These are phyloP conservation scores for Neopestalotiopsis sp. DNA, from an alignment of 2,329 filamentous ascomycete species.

Conservation along the genomic window DNA sequence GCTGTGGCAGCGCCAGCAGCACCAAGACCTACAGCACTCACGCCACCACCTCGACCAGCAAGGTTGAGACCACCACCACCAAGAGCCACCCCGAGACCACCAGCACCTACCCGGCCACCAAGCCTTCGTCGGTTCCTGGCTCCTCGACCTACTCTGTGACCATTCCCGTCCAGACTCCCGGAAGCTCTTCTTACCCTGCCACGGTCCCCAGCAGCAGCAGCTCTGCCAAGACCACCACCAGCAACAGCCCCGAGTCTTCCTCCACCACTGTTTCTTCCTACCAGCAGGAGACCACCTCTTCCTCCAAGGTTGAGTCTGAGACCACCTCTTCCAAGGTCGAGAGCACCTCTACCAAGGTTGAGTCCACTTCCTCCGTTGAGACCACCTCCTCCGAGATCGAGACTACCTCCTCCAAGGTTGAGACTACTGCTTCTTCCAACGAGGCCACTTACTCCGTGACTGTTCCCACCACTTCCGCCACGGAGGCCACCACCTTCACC, in stretches of 20 bases:
- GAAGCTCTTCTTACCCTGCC: constrained; percentile 16
- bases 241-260: constrained; percentile 21
- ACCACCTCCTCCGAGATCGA: constrained; percentile 29
- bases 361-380: constrained; percentile 15
- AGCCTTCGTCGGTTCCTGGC: constrained; percentile 20
- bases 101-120: constrained; percentile 17
- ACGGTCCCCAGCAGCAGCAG: background rate
- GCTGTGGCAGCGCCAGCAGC: constrained; percentile 60
- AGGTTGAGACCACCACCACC: constrained; percentile 28
- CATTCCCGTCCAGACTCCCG: constrained; percentile 22
- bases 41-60: constrained; percentile 23
- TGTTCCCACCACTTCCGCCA: constrained; percentile 22
- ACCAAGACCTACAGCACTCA: constrained; percentile 30
- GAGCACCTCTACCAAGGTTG: constrained; percentile 16
- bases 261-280: constrained; percentile 24
- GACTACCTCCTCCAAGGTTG: constrained; percentile 4
- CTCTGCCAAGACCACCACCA: constrained; percentile 21
- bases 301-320: constrained; percentile 26
- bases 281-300: constrained; percentile 16
- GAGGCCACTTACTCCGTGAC: constrained; percentile 16
- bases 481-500: constrained; percentile 20
- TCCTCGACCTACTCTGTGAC: constrained; percentile 22
- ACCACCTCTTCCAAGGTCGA: constrained; percentile 26
- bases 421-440: constrained; percentile 29
- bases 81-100: constrained; percentile 24